Evolutionary conservation across 306 rosid genomes (phyloP).

Genomic region (Inga laurina): DNA sequence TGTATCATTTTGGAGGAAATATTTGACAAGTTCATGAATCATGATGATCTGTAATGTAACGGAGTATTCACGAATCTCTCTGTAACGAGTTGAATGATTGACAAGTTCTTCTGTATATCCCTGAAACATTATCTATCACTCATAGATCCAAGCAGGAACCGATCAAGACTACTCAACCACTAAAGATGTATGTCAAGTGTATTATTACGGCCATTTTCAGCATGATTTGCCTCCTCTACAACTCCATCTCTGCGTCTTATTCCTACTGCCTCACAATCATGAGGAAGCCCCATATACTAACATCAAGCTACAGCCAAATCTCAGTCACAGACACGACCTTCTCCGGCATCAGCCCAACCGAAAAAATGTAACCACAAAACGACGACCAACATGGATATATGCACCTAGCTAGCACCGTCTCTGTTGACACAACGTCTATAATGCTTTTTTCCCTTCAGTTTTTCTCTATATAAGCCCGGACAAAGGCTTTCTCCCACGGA

Average conservation of each 20-base stretch:
- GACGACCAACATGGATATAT: not conserved
- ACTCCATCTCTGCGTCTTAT: not conserved
- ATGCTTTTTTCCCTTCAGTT: not conserved
- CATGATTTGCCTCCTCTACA: conserved; percentile 1
- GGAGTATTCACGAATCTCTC: not conserved
- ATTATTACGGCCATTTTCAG: not conserved
- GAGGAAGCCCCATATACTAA: not conserved
- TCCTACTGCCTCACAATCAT: not conserved
- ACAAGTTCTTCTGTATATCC: not conserved
- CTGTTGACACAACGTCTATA: too few relatives aligned
- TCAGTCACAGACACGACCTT: not conserved
- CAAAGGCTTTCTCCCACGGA: too few relatives aligned
- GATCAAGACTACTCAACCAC: not conserved
- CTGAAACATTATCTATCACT: not conserved
- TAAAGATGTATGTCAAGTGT: not conserved
- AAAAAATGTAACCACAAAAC: not conserved
- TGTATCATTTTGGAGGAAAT: not conserved
- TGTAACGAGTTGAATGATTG: not conserved
- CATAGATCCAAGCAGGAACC: not conserved
- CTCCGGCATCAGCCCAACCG: not conserved
- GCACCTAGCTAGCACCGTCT: not conserved
- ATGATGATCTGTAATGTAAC: not conserved
- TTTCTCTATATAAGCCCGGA: too few relatives aligned
- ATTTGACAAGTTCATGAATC: not conserved
- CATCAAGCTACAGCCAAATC: not conserved